Percentiles rank a stretch among this genome's conserved stretches.
These are phyloP conservation scores for Pleurotus eryngii DNA, from an alignment of 768 basidiomycete species.

Conservation along the genomic window DNA sequence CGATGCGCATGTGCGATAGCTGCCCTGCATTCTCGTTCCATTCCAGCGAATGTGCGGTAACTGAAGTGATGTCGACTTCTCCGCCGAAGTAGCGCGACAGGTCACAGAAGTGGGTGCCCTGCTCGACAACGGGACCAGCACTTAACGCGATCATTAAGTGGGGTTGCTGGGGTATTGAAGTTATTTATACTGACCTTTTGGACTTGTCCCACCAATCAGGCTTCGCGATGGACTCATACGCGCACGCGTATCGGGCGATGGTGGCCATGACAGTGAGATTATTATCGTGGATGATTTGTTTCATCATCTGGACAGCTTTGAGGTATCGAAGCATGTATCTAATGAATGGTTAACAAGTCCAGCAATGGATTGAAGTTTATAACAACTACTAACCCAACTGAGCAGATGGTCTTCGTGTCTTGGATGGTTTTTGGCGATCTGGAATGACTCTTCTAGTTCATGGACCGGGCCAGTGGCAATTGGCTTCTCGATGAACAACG, in stretches of 20 bases:
- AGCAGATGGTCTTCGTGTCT: constrained; percentile 74
- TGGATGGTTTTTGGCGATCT: constrained; percentile 68
- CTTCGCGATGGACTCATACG: constrained; percentile 77
- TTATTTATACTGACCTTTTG: constrained; percentile 48
- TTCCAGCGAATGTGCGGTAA: constrained; percentile 85
- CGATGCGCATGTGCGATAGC: constrained; percentile 75
- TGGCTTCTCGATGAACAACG: constrained; percentile 93
- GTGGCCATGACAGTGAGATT: constrained; percentile 94
- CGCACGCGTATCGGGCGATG: constrained; percentile 90
- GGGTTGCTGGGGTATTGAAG: not conserved
- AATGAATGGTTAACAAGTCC: constrained; percentile 4
- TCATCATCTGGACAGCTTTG: constrained; percentile 94
- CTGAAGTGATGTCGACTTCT: constrained; percentile 81
- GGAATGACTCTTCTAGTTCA: constrained; percentile 66
- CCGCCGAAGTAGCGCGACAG: constrained; percentile 97
- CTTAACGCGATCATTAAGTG: constrained; percentile 28
- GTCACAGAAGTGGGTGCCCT: constrained; percentile 97
- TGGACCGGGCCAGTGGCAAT: constrained; percentile 74
- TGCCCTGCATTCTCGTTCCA: constrained; percentile 88
- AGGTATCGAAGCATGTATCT: constrained; percentile 95
- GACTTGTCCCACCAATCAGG: constrained; percentile 94
- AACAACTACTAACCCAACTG: constrained; percentile 65
- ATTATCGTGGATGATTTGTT: constrained; percentile 92
- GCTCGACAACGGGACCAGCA: constrained; percentile 82
- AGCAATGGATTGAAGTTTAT: not conserved